These are phyloP conservation scores for Plantago elongata DNA, from an alignment of 257 asterid species.

Conservation along the genomic window DNA sequence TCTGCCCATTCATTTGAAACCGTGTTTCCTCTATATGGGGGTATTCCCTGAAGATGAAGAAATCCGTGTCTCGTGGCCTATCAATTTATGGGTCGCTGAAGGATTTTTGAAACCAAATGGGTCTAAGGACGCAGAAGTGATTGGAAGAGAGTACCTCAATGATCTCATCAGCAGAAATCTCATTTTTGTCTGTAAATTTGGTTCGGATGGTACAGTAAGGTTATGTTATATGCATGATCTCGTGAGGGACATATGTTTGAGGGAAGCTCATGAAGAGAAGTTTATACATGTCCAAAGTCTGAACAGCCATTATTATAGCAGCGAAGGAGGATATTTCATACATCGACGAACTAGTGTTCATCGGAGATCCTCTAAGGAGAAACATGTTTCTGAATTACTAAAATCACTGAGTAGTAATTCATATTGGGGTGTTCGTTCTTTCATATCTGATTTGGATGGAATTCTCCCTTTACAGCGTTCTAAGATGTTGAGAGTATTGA, in stretches of 20 bases:
- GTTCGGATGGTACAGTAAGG: neutral
- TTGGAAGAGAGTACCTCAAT: neutral
- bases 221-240: slow-evolving; percentile 15
- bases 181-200: neutral
- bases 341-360: neutral
- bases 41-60: slow-evolving; percentile 2
- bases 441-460: no score
- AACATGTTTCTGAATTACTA: neutral
- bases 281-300: neutral
- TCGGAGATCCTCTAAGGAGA: neutral
- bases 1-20: slow-evolving; percentile 11
- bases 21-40: slow-evolving; percentile 17
- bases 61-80: neutral
- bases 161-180: slow-evolving; percentile 15
- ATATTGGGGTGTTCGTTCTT: neutral
- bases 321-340: neutral
- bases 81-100: slow-evolving; percentile 16
- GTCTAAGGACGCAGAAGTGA: slow-evolving; percentile 5
- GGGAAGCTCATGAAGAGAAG: slow-evolving; percentile 12
- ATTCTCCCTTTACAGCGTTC: neutral
- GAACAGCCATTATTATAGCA: no score
- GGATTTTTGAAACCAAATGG: slow-evolving; percentile 2
- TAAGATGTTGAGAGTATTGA: slow-evolving; percentile 1
- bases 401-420: no score
- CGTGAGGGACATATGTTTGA: slow-evolving; percentile 10